These are phyloP conservation scores for Cyberlindnera veronae DNA, from an alignment of 805 yeast species.

Conservation along the genomic window DNA sequence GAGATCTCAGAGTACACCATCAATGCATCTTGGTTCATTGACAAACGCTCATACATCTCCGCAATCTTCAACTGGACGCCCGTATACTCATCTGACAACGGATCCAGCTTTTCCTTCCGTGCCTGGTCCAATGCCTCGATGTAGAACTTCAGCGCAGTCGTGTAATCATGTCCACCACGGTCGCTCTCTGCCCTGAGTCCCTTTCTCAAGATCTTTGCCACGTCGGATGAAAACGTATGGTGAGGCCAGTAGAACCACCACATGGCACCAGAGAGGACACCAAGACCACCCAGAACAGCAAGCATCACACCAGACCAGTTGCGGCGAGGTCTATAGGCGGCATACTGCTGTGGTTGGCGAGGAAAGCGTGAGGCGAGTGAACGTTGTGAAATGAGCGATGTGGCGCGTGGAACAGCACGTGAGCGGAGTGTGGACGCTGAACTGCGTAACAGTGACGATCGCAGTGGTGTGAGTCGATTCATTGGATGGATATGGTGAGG, in stretches of 20 bases:
- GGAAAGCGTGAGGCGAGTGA: constrained; percentile 15
- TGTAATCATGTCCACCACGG: constrained; percentile 51
- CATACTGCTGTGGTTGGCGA: constrained; percentile 2
- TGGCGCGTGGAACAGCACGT: too few relatives aligned
- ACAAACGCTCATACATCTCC: constrained; percentile 77
- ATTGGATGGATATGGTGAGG: too few relatives aligned
- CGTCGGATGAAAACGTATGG: constrained; percentile 63
- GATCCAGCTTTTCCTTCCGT: constrained; percentile 50
- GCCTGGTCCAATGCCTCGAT: constrained; percentile 70
- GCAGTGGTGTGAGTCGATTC: too few relatives aligned
- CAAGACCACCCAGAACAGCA: constrained; percentile 23
- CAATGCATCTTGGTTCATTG: constrained; percentile 59
- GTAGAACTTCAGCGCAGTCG: constrained; percentile 67
- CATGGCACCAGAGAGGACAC: constrained; percentile 25
- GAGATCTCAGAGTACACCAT: constrained; percentile 65
- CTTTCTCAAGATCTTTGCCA: constrained; percentile 66
- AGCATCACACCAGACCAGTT: constrained; percentile 20
- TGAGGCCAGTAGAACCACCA: constrained; percentile 59
- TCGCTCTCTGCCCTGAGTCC: constrained; percentile 84
- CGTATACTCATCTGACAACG: constrained; percentile 75
- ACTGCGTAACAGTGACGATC: too few relatives aligned
- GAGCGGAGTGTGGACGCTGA: too few relatives aligned
- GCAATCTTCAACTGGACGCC: constrained; percentile 86
- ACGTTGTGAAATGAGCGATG: background rate
- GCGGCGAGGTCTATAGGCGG: constrained; percentile 14